These are phyloP conservation scores for Cucurbitaria berberidis DNA, from an alignment of 2,329 filamentous ascomycete species.

Conservation along the genomic window DNA sequence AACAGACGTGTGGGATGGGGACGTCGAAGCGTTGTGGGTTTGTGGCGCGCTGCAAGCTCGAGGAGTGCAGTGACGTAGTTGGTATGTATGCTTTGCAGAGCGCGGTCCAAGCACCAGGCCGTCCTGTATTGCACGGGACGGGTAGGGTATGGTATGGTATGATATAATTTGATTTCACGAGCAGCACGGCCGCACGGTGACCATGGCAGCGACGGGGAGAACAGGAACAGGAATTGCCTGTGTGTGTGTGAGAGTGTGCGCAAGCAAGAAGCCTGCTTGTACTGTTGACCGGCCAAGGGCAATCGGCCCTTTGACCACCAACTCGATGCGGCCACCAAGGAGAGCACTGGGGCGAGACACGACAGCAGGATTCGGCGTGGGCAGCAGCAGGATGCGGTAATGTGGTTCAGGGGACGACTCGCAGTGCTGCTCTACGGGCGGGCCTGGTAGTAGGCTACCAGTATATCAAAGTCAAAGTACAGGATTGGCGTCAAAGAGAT, in stretches of 20 bases:
- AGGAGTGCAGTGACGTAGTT: too few relatives aligned
- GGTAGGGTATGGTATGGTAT: too few relatives aligned
- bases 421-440: background rate
- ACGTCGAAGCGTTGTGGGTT: slow-evolving; percentile 20
- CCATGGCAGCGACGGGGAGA: slow-evolving; percentile 4
- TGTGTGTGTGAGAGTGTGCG: slow-evolving; percentile 13
- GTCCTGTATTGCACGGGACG: too few relatives aligned
- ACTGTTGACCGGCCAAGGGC: background rate
- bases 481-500: too few relatives aligned
- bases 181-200: slow-evolving; percentile 7
- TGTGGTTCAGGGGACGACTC: too few relatives aligned
- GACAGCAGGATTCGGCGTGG: slow-evolving; percentile 9
- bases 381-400: slow-evolving; percentile 17
- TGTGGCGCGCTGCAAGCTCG: slow-evolving; percentile 27
- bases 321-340: slow-evolving; percentile 21
- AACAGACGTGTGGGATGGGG: slow-evolving; percentile 18
- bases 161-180: too few relatives aligned
- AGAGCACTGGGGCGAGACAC: slow-evolving; percentile 18
- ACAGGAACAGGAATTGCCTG: slow-evolving; percentile 6
- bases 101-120: slow-evolving; percentile 18
- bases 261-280: slow-evolving; percentile 17
- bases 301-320: slow-evolving; percentile 10
- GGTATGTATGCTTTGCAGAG: slow-evolving; percentile 4
- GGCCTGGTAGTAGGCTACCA: background rate
- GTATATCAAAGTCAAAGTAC: too few relatives aligned